phyloP scores from a whole-genome alignment of 108 stramenopile genomes.

The Skeletonema marinoi region DNA sequence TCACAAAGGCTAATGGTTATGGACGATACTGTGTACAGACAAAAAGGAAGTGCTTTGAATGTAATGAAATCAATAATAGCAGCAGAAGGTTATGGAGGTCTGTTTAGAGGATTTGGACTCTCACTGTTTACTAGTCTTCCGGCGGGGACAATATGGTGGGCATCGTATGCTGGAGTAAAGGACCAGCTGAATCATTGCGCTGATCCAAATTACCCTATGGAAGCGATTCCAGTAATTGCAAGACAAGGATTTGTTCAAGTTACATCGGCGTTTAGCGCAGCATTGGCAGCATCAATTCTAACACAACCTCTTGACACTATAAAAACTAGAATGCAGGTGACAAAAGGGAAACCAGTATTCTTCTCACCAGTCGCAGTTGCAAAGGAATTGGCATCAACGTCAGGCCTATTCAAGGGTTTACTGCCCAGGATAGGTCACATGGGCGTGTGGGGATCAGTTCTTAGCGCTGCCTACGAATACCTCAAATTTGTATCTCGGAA shows the following conservation, averaged over 20 bases:
- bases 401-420: slow-evolving; percentile 45
- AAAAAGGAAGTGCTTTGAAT: slow-evolving; percentile 28
- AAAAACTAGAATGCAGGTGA: slow-evolving; percentile 56
- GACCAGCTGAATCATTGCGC: slow-evolving; percentile 28
- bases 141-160: slow-evolving; percentile 63
- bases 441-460: slow-evolving; percentile 56
- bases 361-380: slow-evolving; percentile 28
- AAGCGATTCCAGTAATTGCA: slow-evolving; percentile 14
- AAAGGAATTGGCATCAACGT: slow-evolving; percentile 40
- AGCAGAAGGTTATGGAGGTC: slow-evolving; percentile 36
- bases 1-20: slow-evolving; percentile 61
- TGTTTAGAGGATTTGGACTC: slow-evolving; percentile 58
- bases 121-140: slow-evolving; percentile 54
- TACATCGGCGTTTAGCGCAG: slow-evolving; percentile 50
- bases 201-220: background rate
- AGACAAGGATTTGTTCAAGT: slow-evolving; percentile 44
- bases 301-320: slow-evolving; percentile 59
- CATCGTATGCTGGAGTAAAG: slow-evolving; percentile 48
- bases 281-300: slow-evolving; percentile 33
- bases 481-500: slow-evolving; percentile 49
- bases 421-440: slow-evolving; percentile 50
- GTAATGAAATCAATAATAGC: slow-evolving; percentile 33
- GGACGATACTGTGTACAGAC: slow-evolving; percentile 18
- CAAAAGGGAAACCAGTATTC: slow-evolving; percentile 2
- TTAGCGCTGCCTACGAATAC: slow-evolving; percentile 47